phyloP scores from a whole-genome alignment of 257 asterid genomes.

The Gardenia jasminoides region DNA sequence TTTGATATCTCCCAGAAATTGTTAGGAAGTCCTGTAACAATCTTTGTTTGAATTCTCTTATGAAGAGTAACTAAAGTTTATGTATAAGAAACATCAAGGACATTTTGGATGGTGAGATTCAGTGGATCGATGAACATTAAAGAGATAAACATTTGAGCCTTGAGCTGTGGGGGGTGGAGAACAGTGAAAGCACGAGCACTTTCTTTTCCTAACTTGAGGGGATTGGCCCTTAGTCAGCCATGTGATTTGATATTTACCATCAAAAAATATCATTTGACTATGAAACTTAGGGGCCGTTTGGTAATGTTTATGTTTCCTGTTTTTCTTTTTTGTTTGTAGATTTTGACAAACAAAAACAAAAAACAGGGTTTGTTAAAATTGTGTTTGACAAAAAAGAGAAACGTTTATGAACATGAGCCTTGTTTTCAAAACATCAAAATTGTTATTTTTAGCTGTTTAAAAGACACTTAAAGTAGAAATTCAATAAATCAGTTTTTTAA shows the following conservation, averaged over 20 bases:
- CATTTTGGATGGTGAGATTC: conserved; percentile 5
- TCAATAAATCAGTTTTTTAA: too few relatives aligned
- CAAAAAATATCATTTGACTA: background rate
- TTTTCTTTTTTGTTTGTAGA: too few relatives aligned
- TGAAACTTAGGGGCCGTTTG: too few relatives aligned
- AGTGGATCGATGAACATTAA: background rate
- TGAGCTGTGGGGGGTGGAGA: background rate
- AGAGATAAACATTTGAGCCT: background rate
- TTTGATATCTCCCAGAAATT: background rate
- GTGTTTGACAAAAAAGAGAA: too few relatives aligned
- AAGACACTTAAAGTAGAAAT: too few relatives aligned
- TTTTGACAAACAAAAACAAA: too few relatives aligned
- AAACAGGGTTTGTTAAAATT: too few relatives aligned
- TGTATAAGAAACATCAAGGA: background rate
- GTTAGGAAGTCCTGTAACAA: background rate
- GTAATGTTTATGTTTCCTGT: too few relatives aligned
- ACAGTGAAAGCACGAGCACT: background rate
- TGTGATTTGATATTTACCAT: background rate
- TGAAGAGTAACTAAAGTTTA: background rate
- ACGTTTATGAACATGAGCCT: too few relatives aligned
- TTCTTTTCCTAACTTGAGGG: background rate
- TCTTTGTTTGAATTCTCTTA: background rate
- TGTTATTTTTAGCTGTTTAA: too few relatives aligned
- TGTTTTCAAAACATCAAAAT: too few relatives aligned
- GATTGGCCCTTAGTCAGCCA: background rate